Evolutionary conservation across 1,284 basidiomycete genomes (phyloP), one percentile per base, ranked within the genome.

Genomic region (Sanghuangporus sanghuang): DNA sequence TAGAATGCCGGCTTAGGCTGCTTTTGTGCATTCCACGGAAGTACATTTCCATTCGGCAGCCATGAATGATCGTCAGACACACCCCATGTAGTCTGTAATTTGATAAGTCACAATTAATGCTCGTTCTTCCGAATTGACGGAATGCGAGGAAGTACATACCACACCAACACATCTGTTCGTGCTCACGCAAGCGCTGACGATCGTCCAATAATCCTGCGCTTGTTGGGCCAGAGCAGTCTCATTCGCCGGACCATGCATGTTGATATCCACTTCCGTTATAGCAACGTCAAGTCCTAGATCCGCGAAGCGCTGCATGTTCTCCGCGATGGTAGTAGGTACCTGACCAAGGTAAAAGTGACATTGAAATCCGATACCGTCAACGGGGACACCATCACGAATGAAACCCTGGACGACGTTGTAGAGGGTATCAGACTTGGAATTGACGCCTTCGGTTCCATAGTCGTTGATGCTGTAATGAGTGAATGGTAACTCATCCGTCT

Each of bases 301-400:
- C 23, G 68, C 61, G 27, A 71, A 67, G 5, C 63, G 54, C 50
- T 57, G 57, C 32, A 67, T 50, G 52, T 68, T 68, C 49, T 52
- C 32, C 27, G 59, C 44, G 27, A 68, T 46, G 16, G 56, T 62
- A 44, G 58, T 53, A 2, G 67, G 65, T 9, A 68, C 35, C 21
- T 64, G 64, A 9, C 55, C 55, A 44, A 66, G 61, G 18, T 54
- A 55, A 46, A 69, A 64, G 46, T 67, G 67, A 35, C 65, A 59
- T 74, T 85, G 82, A 42, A 65, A 65, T 35, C 64, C 64, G 36
- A 65, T 62, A 32, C 55, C 64, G 49, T 65, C 61, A 14, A 65
- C 44, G n/a, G 84, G 83, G 7, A 65, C 64, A 39, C 61, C 61
- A 46, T 65, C 56, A n/a, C 12, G 36, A 16, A 65, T 21, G 55